Percentiles rank a stretch among this genome's conserved stretches.
Conservation (phyloP, 2,329 filamentous ascomycete species). For the Botrytis cinerea region DNA sequence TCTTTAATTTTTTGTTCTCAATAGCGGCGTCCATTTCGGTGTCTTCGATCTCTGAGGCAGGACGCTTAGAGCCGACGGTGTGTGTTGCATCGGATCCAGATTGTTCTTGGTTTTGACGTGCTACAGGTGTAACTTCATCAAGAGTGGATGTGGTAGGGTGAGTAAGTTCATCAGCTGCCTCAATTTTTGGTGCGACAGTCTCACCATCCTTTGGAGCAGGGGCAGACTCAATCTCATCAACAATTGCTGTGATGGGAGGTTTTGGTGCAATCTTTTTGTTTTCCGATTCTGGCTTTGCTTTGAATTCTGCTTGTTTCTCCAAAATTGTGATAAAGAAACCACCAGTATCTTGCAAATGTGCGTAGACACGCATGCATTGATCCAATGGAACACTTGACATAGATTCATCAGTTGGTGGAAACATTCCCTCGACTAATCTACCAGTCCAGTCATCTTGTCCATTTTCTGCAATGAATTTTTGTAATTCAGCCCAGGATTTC, state of each 20-base stretch:
- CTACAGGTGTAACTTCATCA: constrained; percentile 37
- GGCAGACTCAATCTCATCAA: constrained; percentile 45
- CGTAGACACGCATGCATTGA: constrained; percentile 90
- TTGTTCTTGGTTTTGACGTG: constrained; percentile 41
- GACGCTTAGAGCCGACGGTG: constrained; percentile 41
- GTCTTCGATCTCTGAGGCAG: constrained; percentile 42
- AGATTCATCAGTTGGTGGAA: constrained; percentile 63
- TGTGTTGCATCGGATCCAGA: constrained; percentile 32
- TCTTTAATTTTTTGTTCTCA: constrained; percentile 51
- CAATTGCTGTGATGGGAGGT: constrained; percentile 43
- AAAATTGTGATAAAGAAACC: constrained; percentile 97
- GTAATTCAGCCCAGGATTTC: constrained; percentile 79
- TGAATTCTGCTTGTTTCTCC: constrained; percentile 87
- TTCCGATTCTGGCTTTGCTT: constrained; percentile 68
- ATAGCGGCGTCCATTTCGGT: constrained; percentile 28
- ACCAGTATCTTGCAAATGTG: constrained; percentile 93
- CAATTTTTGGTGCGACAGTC: constrained; percentile 39
- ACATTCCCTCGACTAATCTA: constrained; percentile 79
- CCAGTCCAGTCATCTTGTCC: constrained; percentile 62
- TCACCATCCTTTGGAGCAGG: constrained; percentile 39
- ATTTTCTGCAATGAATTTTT: constrained; percentile 63
- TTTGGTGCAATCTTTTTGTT: constrained; percentile 51
- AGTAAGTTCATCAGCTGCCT: constrained; percentile 38
- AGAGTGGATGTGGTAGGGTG: constrained; percentile 32
- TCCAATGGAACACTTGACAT: constrained; percentile 72